Base-by-base conservation (phyloP, 2,329 filamentous ascomycete species). In the Graphilbum ipis-grandicollis region DNA sequence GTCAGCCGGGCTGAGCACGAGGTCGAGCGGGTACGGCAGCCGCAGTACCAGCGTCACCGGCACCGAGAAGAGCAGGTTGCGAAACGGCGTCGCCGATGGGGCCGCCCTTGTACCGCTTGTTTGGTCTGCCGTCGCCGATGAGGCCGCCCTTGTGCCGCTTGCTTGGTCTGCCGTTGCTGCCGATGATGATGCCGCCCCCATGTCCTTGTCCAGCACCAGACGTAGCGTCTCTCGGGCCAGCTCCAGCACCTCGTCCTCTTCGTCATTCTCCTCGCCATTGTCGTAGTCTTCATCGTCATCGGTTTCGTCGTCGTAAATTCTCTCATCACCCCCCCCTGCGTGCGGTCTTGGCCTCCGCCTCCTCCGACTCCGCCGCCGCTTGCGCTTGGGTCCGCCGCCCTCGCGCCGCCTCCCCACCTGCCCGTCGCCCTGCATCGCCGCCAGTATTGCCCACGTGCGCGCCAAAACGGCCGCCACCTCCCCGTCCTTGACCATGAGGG, bases 211-310 rank as follows among this genome's bases (percentile, higher is more conserved):
- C 13, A 79, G 62, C 1, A 68, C 71, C 5, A 96, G 61, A 31
- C 71, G 74, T 15, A 94, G 55, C 21, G 90, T 60, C 39, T 81
- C 77, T 40, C 79, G 71, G n/a, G 84, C 88, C 39, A 83, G 68
- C 45, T 94, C 85, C 6, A 93, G 65, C 32, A 77, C 70, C 46
- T 90, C 82, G 46, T 92, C 82, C 46, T 93, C 84, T 25, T 84
- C 79, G 13, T 75, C 69, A 41, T 74, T 64, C 30, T 71, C 63
- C 21, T 43, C 40, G 28, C 93, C 83, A 28, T 83, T 15, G 10
- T 7, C n/a, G 15, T 15, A 69, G 41, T 74, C 65, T 29, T 71
- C 63, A 21, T 43, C 40, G 31, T 93, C 83, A 28, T 83, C 29
- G 29, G 5, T 5, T 5, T 12, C 26, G 5, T 13, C 10, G 26